Evolutionary conservation across 768 basidiomycete genomes (phyloP).

Genomic region (Psilocybe tampanensis): DNA sequence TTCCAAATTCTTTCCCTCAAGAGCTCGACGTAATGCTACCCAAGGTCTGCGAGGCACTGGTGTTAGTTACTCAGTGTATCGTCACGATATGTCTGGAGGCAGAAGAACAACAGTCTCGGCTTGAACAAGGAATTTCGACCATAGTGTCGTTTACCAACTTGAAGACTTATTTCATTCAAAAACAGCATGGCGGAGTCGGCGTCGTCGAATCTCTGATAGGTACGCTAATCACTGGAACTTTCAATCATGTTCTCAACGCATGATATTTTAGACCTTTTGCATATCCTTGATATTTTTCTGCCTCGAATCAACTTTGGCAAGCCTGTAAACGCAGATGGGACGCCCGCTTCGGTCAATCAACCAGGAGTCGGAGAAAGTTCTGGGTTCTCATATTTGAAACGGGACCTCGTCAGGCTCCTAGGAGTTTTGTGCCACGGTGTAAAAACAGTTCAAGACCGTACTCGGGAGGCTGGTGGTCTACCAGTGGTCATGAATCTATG

Average conservation of each 20-base stretch:
- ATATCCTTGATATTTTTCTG: constrained; percentile 76
- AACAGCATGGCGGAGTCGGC: constrained; percentile 43
- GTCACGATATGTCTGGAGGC: constrained; percentile 62
- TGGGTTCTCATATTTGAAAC: constrained; percentile 85
- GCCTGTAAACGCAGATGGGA: constrained; percentile 40
- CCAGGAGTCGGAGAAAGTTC: constrained; percentile 39
- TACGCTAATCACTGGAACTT: constrained; percentile 28
- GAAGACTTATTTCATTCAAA: constrained; percentile 47
- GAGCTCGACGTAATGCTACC: constrained; percentile 73
- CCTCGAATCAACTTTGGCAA: constrained; percentile 85
- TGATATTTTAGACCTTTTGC: constrained; percentile 60
- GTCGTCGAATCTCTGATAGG: constrained; percentile 63
- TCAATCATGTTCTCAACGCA: constrained; percentile 2
- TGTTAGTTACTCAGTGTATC: constrained; percentile 78
- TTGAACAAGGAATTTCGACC: constrained; percentile 19
- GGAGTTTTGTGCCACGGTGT: constrained; percentile 72
- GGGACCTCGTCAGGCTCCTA: constrained; percentile 88
- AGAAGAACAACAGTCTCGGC: constrained; percentile 32
- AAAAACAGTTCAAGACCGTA: constrained; percentile 71
- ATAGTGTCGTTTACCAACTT: constrained; percentile 28
- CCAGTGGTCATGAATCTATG: constrained; percentile 86
- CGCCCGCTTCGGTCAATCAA: constrained; percentile 27
- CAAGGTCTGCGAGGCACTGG: constrained; percentile 78
- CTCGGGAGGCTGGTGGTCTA: constrained; percentile 73
- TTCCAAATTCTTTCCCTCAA: constrained; percentile 30